Evolutionary conservation across 1,139 yeast species (phyloP).

Genomic region (Pichia sp.): DNA sequence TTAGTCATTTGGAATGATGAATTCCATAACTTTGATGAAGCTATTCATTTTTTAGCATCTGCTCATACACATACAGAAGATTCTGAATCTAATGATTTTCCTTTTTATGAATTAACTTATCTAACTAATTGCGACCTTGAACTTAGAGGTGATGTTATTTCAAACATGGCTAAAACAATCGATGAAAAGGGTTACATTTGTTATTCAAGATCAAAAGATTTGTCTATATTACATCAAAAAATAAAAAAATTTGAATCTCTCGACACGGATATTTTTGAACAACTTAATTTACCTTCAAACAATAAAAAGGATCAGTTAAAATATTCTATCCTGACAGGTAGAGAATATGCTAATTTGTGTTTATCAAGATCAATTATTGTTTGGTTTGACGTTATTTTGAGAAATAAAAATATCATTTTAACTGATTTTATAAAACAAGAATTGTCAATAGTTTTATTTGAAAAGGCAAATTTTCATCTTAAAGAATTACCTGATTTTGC

Average conservation of each 20-base stretch:
- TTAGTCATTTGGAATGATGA: slow-evolving; percentile 72
- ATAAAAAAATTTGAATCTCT: slow-evolving; percentile 6
- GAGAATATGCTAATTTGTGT: slow-evolving; percentile 6
- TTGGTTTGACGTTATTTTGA: slow-evolving; percentile 16
- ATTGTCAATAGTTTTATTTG: slow-evolving; percentile 13
- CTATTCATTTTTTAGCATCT: slow-evolving; percentile 38
- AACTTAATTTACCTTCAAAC: no score
- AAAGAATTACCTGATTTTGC: slow-evolving; percentile 1
- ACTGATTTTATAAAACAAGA: slow-evolving; percentile 16
- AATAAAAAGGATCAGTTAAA: not conserved
- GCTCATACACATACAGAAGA: slow-evolving; percentile 3
- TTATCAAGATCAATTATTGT: slow-evolving; percentile 9
- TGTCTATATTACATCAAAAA: not conserved
- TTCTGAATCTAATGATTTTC: slow-evolving; percentile 7
- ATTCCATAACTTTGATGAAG: slow-evolving; percentile 50
- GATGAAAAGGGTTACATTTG: slow-evolving; percentile 11
- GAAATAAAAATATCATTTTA: slow-evolving; percentile 14
- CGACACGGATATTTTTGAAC: no score
- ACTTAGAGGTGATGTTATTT: slow-evolving; percentile 3
- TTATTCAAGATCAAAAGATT: slow-evolving; percentile 11
- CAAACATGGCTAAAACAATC: slow-evolving; percentile 8
- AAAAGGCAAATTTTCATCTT: slow-evolving; percentile 10
- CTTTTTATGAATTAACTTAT: slow-evolving; percentile 8
- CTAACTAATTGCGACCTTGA: slow-evolving; percentile 2
- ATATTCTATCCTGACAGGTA: slow-evolving; percentile 6